Conservation (phyloP, 331 rosid genomes). For the Telfairia occidentalis region DNA sequence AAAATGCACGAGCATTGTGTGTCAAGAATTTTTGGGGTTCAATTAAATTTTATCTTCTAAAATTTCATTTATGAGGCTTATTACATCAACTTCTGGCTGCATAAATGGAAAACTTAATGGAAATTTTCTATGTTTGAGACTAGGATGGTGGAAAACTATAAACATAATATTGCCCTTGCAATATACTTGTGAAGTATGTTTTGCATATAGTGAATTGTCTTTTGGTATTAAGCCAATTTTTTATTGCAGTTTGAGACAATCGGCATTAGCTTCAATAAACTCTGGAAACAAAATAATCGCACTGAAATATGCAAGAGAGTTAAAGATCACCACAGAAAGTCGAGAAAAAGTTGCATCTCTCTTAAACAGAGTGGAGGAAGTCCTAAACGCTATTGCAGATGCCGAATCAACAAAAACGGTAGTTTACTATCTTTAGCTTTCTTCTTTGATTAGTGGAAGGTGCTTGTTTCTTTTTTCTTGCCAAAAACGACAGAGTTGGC, state of each 20-base stretch:
- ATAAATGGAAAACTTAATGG: not conserved
- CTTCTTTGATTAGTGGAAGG: not conserved
- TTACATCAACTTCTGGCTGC: not conserved
- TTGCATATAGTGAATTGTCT: not conserved
- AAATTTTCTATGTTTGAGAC: not conserved
- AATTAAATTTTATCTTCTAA: too few relatives aligned
- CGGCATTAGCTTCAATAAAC: constrained; percentile 55
- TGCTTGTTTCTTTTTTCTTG: not conserved
- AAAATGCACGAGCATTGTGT: not conserved
- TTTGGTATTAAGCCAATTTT: not conserved
- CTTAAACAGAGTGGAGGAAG: constrained; percentile 83
- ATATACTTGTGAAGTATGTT: not conserved
- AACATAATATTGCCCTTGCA: not conserved
- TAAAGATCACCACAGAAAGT: constrained; percentile 49
- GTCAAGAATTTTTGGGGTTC: not conserved
- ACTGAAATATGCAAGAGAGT: constrained; percentile 66
- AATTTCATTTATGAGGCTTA: too few relatives aligned
- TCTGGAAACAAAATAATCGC: constrained; percentile 69
- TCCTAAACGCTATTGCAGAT: constrained; percentile 44
- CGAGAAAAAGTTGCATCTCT: constrained; percentile 64
- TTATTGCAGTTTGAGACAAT: constrained; percentile 48
- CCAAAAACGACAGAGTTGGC: too few relatives aligned
- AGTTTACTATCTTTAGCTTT: not conserved
- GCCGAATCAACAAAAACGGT: constrained; percentile 85
- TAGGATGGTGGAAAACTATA: not conserved